Base-by-base conservation (phyloP, 257 asterid species). In the Verbascum thapsus region DNA sequence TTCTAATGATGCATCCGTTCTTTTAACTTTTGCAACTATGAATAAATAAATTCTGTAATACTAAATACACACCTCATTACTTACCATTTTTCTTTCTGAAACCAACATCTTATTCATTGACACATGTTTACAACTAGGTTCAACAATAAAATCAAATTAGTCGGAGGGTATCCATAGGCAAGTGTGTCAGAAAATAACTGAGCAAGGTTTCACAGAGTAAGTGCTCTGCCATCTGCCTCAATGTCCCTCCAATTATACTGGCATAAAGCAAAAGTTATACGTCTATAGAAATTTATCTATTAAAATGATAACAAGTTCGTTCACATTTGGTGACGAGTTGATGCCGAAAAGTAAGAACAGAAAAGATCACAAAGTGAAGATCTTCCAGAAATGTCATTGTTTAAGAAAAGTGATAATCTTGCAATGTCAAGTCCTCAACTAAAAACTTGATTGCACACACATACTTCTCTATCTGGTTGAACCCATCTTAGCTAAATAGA, bases 101-200 rank as follows among this genome's bases (percentile, higher is more conserved):
- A 26, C 32, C 32, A 26, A 26, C 32, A 26, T 26, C 5, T 26
- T 1, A 5, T 26, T 26, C 32, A 2, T 26, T 26, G 32, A 5
- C 32, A 26, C 32, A 26, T 1, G 32, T 2, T 26, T 26, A 26
- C 32, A 26, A 5, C 5, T 26, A 26, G 32, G 2, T 40, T 51
- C 39, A 63, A 32, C 40, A 23, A 49, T 68, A 43, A 26, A 23
- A 3, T 53, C 53, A 55, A 45, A 62, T 4, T 11, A 30, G 32
- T 2, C 1, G 3, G 3, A 43, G 10, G 26, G 12, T 53, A 22
- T 58, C 20, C 22, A 39, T 11, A 57, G 37, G 39, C 23, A 50
- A 50, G 7, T 37, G 49, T 51, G 50, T 8, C 15, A 26, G 52
- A 16, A 19, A 51, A 3, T 19, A 41, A 22, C 44, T 8, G 42